phyloP scores from a whole-genome alignment of 1,284 basidiomycete species.

The Ustilago vetiveriae region DNA sequence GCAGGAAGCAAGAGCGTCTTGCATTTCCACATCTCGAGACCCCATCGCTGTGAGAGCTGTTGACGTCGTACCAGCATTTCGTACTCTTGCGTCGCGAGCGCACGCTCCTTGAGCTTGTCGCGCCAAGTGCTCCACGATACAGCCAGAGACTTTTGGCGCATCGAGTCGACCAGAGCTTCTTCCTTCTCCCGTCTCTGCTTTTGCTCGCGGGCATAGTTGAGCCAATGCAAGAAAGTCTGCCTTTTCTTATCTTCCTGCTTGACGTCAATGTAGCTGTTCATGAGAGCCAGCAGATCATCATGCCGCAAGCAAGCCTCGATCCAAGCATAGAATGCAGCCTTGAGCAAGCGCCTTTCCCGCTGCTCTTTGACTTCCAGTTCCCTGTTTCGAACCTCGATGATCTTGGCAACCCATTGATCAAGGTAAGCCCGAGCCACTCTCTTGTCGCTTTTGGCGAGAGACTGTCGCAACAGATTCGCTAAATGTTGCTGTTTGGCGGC shows the following conservation, averaged over 20 bases:
- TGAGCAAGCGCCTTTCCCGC: conserved; percentile 23
- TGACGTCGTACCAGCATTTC: conserved; percentile 44
- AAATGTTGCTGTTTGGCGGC: conserved; percentile 23
- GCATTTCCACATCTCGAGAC: conserved; percentile 29
- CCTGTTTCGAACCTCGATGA: conserved; percentile 41
- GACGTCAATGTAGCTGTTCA: conserved; percentile 54
- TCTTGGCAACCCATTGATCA: conserved; percentile 31
- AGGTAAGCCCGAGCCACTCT: conserved; percentile 14
- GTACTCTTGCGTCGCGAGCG: conserved; percentile 39
- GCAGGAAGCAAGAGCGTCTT: conserved; percentile 37
- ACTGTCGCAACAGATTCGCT: conserved; percentile 7
- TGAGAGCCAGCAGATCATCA: conserved; percentile 44
- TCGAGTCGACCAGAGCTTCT: conserved; percentile 4
- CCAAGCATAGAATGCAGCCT: conserved; percentile 44
- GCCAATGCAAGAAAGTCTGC: conserved; percentile 33
- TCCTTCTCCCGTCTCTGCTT: conserved; percentile 22
- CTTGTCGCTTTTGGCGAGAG: conserved; percentile 8
- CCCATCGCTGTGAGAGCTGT: conserved; percentile 16
- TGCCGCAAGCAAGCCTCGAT: conserved; percentile 47
- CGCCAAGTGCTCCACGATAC: conserved; percentile 21
- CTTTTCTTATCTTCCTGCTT: conserved; percentile 36
- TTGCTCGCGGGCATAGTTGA: conserved; percentile 13
- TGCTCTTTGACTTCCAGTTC: conserved; percentile 41
- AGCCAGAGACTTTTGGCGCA: conserved; percentile 2
- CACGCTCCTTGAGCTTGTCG: conserved; percentile 26